Base-by-base conservation (phyloP, 2,329 filamentous ascomycete species). In the Rutstroemia sydowiana region DNA sequence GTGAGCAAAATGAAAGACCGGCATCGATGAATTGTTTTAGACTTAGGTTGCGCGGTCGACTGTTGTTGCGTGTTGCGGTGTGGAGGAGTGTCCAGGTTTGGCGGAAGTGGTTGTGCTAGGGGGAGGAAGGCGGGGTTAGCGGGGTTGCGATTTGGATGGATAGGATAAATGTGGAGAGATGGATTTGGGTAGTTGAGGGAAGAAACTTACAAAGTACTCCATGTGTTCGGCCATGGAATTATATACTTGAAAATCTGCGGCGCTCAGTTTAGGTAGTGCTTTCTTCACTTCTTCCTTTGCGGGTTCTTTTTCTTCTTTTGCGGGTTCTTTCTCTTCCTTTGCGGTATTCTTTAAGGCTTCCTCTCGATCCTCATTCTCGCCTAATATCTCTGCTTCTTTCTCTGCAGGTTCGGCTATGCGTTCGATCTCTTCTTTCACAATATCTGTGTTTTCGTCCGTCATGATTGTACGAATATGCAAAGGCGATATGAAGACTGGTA, bases 21-120 rank as follows among this genome's bases (percentile, higher is more conserved):
- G 76, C 72, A 59, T 73, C 67, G 59, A 95, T 71, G 68, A 93
- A 88, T 57, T 85, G 76, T 26, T 77, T 76, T 13, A 88, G 76
- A 0, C 83, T 81, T 72, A 89, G 79, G 57, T 75, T 75, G 3
- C 71, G 63, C 0, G 86, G 83, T 0, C 84, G 81, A 55, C 77
- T 78, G 54, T 75, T 70, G 42, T 70, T 71, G 28, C 72, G 73
- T 63, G 83, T 87, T 21, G 88, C 82, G 3, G 71, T 72, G 71
- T 87, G 84, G 49, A 95, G 74, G 21, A 79, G 68, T 48, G 78
- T 86, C 87, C 88, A 95, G 3, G 78, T 78, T 40, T 75, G 70
- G 21, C 87, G 85, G 73, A 93, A 93, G 70, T 87, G 78, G 60
- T 82, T 81, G 71, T 93, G 88, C 83, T 88, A 59, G 13, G n/a